A percentile compares a stretch with the other conserved stretches of the same genome.
Evolutionary conservation across 306 rosid genomes (phyloP).

Genomic region (Rosa persica): DNA sequence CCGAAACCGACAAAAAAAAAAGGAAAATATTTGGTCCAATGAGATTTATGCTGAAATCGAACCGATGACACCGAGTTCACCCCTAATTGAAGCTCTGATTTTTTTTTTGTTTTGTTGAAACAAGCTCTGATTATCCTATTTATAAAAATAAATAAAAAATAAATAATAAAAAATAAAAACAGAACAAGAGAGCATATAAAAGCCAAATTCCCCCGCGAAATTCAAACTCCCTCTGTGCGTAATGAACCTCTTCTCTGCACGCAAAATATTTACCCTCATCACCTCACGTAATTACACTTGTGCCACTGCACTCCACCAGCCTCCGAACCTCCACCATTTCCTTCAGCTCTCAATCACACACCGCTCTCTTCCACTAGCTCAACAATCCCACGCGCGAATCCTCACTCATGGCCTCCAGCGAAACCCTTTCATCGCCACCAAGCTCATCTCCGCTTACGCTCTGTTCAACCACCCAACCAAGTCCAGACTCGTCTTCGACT

Average conservation of each 20-base stretch:
- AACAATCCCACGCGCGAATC: slow-evolving; percentile 62
- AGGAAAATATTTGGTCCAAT: too few species aligned
- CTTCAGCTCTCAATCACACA: slow-evolving; percentile 51
- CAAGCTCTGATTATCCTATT: too few species aligned
- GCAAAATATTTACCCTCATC: slow-evolving; percentile 30
- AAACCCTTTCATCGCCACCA: slow-evolving; percentile 56
- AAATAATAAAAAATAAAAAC: too few species aligned
- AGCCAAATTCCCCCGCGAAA: neutral
- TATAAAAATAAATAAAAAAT: too few species aligned
- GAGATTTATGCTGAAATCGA: too few species aligned
- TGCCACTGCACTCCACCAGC: slow-evolving; percentile 30
- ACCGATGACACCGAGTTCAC: too few species aligned
- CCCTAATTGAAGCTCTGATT: too few species aligned
- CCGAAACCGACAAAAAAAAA: too few species aligned
- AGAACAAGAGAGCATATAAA: too few species aligned
- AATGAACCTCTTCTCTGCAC: slow-evolving; percentile 23
- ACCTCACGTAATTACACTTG: slow-evolving; percentile 45
- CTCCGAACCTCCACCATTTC: slow-evolving; percentile 30
- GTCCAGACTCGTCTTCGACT: slow-evolving; percentile 52
- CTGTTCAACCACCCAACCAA: slow-evolving; percentile 25
- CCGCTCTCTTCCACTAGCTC: slow-evolving; percentile 42
- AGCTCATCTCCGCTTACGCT: slow-evolving; percentile 73
- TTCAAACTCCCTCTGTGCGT: neutral
- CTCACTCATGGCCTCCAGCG: slow-evolving; percentile 55
- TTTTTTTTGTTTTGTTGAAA: too few species aligned